A percentile compares a stretch with the other conserved stretches of the same genome.
Evolutionary conservation across 768 basidiomycete genomes (phyloP).

Genomic region (Auricularia heimuer): DNA sequence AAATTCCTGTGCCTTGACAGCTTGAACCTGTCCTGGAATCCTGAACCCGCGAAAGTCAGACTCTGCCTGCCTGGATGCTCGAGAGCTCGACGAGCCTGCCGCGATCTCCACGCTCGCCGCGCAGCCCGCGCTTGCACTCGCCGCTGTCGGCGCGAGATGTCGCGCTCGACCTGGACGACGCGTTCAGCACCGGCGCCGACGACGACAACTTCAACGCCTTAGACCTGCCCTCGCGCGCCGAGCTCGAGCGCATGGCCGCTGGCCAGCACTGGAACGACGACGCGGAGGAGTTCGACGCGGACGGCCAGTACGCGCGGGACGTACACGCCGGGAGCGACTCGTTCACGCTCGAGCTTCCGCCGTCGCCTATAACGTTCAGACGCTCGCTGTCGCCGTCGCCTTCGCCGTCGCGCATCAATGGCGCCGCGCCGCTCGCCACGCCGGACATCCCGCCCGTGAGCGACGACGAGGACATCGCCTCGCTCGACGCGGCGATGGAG

Average conservation of each 20-base stretch:
- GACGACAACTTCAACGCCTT: neutral
- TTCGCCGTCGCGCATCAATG: slow-evolving; percentile 12
- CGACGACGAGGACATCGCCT: neutral
- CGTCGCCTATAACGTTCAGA: slow-evolving; percentile 13
- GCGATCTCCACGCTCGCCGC: neutral
- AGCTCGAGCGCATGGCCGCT: neutral
- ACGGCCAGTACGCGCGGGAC: slow-evolving; percentile 25
- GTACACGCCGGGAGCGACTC: slow-evolving; percentile 44
- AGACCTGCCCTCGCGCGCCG: neutral
- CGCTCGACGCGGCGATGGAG: slow-evolving; percentile 1
- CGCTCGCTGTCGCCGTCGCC: slow-evolving; percentile 15
- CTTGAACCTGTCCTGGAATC: neutral
- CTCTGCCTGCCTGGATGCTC: neutral
- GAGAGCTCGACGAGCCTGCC: neutral
- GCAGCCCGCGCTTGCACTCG: neutral
- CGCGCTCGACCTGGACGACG: neutral
- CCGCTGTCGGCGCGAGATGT: neutral
- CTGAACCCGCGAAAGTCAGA: neutral
- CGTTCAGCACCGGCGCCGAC: neutral
- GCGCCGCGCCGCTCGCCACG: slow-evolving; percentile 7
- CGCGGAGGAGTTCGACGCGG: slow-evolving; percentile 17
- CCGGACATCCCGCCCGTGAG: neutral
- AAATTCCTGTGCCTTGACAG: neutral
- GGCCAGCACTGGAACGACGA: slow-evolving; percentile 26
- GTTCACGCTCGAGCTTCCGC: slow-evolving; percentile 39